These are phyloP conservation scores for Leccinum pseudoinsigne DNA, from an alignment of 1,284 basidiomycete species.

Conservation along the genomic window DNA sequence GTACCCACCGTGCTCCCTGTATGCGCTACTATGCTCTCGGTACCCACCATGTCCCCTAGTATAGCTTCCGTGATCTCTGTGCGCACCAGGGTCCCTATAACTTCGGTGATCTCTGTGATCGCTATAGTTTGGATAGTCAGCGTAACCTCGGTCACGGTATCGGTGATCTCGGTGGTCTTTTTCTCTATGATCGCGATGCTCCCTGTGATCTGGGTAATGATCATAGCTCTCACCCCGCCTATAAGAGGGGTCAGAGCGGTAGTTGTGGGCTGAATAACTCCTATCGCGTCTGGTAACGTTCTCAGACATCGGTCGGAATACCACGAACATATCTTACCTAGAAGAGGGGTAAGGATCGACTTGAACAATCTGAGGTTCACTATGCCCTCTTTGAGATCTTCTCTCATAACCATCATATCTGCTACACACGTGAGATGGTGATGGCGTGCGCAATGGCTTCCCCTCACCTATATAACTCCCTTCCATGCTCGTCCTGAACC, in stretches of 20 bases:
- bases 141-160: slow-evolving; percentile 22
- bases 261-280: slow-evolving; percentile 23
- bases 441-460: background rate
- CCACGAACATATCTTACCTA: slow-evolving; percentile 20
- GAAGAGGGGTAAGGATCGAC: slow-evolving; percentile 27
- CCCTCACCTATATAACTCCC: slow-evolving; percentile 46
- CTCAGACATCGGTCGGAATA: slow-evolving; percentile 9
- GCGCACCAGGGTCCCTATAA: slow-evolving; percentile 17
- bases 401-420: slow-evolving; percentile 32
- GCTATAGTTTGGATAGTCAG: slow-evolving; percentile 18
- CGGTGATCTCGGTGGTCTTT: slow-evolving; percentile 25
- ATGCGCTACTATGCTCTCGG: slow-evolving; percentile 13
- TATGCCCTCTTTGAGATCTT: slow-evolving; percentile 25
- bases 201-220: slow-evolving; percentile 24
- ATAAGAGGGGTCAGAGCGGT: slow-evolving; percentile 28
- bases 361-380: slow-evolving; percentile 30
- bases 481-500: slow-evolving; percentile 51
- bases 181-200: slow-evolving; percentile 24
- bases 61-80: slow-evolving; percentile 15
- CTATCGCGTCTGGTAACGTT: slow-evolving; percentile 26
- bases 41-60: slow-evolving; percentile 14
- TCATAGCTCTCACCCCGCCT: slow-evolving; percentile 22
- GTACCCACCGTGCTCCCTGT: slow-evolving; percentile 23
- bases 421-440: slow-evolving; percentile 9
- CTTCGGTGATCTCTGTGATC: slow-evolving; percentile 24